A percentile compares a stretch with the other conserved stretches of the same genome.
Conservation (phyloP, 805 yeast species). For the Kodamaea kaohsiungensis region DNA sequence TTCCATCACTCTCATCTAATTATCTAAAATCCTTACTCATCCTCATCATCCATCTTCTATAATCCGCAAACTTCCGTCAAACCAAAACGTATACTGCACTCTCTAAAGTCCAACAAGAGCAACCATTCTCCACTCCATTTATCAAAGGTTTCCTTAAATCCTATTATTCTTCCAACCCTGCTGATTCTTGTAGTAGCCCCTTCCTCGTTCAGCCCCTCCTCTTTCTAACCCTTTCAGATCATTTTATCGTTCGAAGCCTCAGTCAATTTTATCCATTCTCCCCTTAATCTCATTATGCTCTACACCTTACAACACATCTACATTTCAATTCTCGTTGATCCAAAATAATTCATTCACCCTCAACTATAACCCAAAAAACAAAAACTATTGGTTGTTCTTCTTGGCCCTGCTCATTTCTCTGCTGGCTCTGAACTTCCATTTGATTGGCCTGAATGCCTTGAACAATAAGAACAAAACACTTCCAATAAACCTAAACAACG, state of each 20-base stretch:
- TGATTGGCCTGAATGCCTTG: slow-evolving; percentile 39
- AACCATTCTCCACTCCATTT: background rate
- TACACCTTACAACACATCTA: background rate
- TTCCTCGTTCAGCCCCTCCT: background rate
- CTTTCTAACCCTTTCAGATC: background rate
- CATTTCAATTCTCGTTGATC: background rate
- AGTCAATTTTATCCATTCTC: background rate
- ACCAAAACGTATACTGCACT: background rate
- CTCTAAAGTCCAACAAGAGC: background rate
- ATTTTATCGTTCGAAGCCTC: background rate
- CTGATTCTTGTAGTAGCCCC: background rate
- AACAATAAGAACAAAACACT: slow-evolving; percentile 57
- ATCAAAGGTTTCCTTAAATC: background rate
- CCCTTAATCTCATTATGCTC: background rate
- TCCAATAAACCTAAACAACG: slow-evolving; percentile 79
- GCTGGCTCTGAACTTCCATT: slow-evolving; percentile 35
- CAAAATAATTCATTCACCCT: background rate
- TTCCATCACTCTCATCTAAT: too few species aligned
- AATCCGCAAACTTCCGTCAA: too few species aligned
- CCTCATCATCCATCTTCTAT: too few species aligned
- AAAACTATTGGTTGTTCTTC: slow-evolving; percentile 4
- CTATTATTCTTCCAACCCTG: background rate
- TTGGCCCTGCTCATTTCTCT: slow-evolving; percentile 14
- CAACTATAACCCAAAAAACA: background rate
- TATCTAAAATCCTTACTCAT: too few species aligned